Evolutionary conservation across 31 red algal species (phyloP), one percentile per base, ranked within the genome.

Genomic region (Asparagopsis taxiformis): DNA sequence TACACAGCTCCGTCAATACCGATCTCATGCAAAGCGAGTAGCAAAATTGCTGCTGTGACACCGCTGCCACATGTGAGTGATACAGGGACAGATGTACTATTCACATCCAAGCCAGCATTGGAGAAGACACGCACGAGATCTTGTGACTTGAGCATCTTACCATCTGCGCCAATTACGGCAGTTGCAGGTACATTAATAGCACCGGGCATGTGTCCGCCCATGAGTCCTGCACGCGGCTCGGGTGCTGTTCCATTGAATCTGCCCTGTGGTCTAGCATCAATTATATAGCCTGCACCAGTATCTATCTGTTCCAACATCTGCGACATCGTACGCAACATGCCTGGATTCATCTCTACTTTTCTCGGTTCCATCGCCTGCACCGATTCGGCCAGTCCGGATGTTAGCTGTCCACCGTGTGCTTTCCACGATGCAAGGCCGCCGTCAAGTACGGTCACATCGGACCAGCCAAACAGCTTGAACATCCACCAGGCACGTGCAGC

Each of bases 401-500:
- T 57, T 82, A 31, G 38, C 3, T n/a, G 53, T 35, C 16, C 48
- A 24, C 79, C 79, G 3, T 39, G 25, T 17, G 30, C 65, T 19
- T 74, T 56, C 92, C 92, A 96, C 15, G 69, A 70, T 3, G 72
- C 38, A 24, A 91, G 63, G 1, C 93, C 93, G 25, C 93, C 93
- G 49, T 87, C 65, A 1, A 97, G 70, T 50, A 97, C 63, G 55
- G 44, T 72, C 1, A 79, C 80, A 30, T 86, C 73, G 41, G 74
- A 32, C 17, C 77, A 48, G 16, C 93, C 93, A 66, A 87, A 85
- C 30, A 68, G 65, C 21, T 87, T 75, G 13, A 91, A 86, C 85
- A 82, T 97, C 93, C 93, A 97, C 93, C 93, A 97, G 19, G 70
- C 93, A 10, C 93, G 79, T 10, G 93, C 93, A 2, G 87, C 53